These are phyloP conservation scores for Eutrema japonicum DNA, from an alignment of 345 rosid species.

Conservation along the genomic window DNA sequence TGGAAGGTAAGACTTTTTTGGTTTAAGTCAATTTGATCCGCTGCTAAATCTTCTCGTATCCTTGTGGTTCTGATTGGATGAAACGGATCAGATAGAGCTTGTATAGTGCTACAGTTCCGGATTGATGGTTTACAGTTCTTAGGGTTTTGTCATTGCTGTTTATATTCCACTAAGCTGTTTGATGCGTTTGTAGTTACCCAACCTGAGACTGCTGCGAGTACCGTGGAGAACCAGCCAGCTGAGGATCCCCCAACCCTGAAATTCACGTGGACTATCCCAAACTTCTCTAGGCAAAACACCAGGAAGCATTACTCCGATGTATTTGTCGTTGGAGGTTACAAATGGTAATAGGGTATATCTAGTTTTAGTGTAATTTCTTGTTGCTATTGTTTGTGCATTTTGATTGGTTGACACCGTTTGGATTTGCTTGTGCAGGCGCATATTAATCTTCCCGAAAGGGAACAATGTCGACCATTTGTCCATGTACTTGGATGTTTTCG, in stretches of 20 bases:
- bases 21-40: slow-evolving; percentile 25
- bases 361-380: slow-evolving; percentile 12
- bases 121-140: slow-evolving; percentile 17
- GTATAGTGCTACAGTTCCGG: background rate
- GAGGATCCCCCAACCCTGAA: slow-evolving; percentile 86
- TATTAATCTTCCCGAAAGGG: slow-evolving; percentile 85
- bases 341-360: slow-evolving; percentile 58
- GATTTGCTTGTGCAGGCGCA: slow-evolving; percentile 66
- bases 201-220: slow-evolving; percentile 56
- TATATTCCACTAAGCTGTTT: slow-evolving; percentile 40
- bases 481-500: slow-evolving; percentile 96
- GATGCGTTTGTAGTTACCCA: slow-evolving; percentile 49
- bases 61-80: slow-evolving; percentile 4
- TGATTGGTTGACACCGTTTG: slow-evolving; percentile 28
- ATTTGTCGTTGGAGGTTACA: slow-evolving; percentile 82
- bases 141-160: slow-evolving; percentile 35
- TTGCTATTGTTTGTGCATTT: background rate
- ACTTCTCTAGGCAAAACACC: slow-evolving; percentile 74
- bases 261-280: slow-evolving; percentile 81
- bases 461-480: slow-evolving; percentile 92
- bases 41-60: slow-evolving; percentile 1
- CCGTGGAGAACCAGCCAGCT: slow-evolving; percentile 70
- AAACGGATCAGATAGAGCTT: slow-evolving; percentile 26
- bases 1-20: slow-evolving; percentile 61
- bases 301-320: slow-evolving; percentile 78